Evolutionary conservation across 345 rosid species (phyloP).

Genomic region (Orychophragmus violaceus): DNA sequence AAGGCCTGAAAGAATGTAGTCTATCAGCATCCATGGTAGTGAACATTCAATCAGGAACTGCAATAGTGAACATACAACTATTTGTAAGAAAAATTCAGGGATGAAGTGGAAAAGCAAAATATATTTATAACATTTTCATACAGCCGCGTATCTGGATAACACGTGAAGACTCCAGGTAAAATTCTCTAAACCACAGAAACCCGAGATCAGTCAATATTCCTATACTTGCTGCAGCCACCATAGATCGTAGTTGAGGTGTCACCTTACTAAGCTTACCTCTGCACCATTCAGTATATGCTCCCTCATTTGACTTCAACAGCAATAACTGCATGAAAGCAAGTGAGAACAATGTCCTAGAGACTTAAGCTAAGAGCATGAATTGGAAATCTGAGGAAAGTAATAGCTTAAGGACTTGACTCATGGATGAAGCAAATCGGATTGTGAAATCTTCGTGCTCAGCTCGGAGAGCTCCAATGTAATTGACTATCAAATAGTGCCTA

Average conservation of each 20-base stretch:
- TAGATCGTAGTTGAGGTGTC: constrained; percentile 9
- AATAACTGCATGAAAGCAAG: too few relatives aligned
- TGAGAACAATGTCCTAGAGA: too few relatives aligned
- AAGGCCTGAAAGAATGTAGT: constrained; percentile 79
- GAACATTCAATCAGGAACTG: too few relatives aligned
- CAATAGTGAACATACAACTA: too few relatives aligned
- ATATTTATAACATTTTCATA: not conserved
- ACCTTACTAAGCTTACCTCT: constrained; percentile 35
- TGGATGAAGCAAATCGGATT: constrained; percentile 82
- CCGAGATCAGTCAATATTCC: too few relatives aligned
- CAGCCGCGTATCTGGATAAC: constrained; percentile 72
- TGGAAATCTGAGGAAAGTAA: not conserved
- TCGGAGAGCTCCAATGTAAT: constrained; percentile 81
- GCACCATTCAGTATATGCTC: too few relatives aligned
- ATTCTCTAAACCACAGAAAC: too few relatives aligned
- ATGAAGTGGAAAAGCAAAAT: constrained; percentile 52
- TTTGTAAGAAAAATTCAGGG: too few relatives aligned
- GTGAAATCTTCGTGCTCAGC: constrained; percentile 96
- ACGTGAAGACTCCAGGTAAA: too few relatives aligned
- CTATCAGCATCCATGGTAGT: constrained; percentile 98
- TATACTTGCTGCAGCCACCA: too few relatives aligned
- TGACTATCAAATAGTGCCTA: constrained; percentile 77
- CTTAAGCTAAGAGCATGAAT: too few relatives aligned
- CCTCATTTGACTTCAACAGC: too few relatives aligned
- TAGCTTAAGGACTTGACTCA: constrained; percentile 63